Conservation (phyloP, 345 rosid species). For the Moringa oleifera region DNA sequence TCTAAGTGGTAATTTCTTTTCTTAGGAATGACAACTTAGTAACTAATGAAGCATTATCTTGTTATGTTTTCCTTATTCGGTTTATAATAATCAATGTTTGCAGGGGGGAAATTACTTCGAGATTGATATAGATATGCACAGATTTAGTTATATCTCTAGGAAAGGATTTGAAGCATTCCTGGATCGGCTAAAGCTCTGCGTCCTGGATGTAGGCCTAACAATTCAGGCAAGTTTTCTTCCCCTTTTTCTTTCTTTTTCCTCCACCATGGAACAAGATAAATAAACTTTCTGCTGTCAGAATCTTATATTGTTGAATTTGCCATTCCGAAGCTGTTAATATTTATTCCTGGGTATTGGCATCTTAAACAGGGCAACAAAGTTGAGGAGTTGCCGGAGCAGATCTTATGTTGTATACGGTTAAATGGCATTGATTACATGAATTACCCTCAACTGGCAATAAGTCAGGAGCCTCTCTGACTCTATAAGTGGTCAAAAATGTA, state of each 20-base stretch:
- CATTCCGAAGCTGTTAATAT: slow-evolving; percentile 1
- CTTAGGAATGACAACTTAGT: no score
- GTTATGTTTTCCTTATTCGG: background rate
- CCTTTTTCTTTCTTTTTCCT: background rate
- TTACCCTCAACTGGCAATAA: slow-evolving; percentile 53
- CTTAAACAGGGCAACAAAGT: slow-evolving; percentile 70
- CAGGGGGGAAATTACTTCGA: slow-evolving; percentile 92
- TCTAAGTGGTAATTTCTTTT: no score
- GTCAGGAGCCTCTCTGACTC: slow-evolving; percentile 37
- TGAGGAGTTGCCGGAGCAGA: slow-evolving; percentile 93
- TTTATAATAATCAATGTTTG: slow-evolving; percentile 3
- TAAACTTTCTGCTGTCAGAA: background rate
- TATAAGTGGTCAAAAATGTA: slow-evolving; percentile 18
- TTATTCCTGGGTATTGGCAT: slow-evolving; percentile 1
- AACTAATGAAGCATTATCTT: background rate
- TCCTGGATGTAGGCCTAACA: slow-evolving; percentile 89
- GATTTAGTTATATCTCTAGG: slow-evolving; percentile 86
- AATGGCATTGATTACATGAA: slow-evolving; percentile 70
- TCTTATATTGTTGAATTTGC: background rate
- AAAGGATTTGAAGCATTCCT: slow-evolving; percentile 88
- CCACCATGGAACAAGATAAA: no score
- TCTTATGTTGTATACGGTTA: slow-evolving; percentile 73
- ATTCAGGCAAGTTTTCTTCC: slow-evolving; percentile 54
- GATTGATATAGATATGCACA: slow-evolving; percentile 94
- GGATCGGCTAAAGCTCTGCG: slow-evolving; percentile 64